A percentile compares a stretch with the other conserved stretches of the same genome.
These are phyloP conservation scores for Cyclotella choctawhatcheeana DNA, from an alignment of 108 stramenopile species.

Conservation along the genomic window DNA sequence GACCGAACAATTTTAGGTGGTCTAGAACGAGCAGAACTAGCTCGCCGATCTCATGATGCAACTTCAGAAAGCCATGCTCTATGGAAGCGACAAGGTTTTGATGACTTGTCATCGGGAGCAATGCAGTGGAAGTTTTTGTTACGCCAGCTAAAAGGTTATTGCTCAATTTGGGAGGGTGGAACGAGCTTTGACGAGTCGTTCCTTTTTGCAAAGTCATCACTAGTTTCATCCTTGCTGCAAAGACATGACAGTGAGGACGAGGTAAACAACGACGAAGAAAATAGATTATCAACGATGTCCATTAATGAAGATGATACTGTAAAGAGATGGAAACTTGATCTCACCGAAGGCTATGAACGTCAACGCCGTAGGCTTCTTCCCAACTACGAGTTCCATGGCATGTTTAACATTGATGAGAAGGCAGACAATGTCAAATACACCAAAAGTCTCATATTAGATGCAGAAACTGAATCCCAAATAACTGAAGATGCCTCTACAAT, in stretches of 20 bases:
- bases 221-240: constrained; percentile 27
- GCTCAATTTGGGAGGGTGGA: constrained; percentile 89
- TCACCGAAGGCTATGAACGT: constrained; percentile 87
- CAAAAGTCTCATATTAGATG: not conserved
- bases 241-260: too few species aligned
- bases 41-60: constrained; percentile 69
- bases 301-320: constrained; percentile 28
- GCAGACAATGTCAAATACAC: constrained; percentile 51
- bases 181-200: constrained; percentile 42
- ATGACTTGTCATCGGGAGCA: constrained; percentile 89
- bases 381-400: constrained; percentile 89
- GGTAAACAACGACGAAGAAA: constrained; percentile 17
- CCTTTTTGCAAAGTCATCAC: constrained; percentile 47
- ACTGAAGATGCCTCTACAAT: constrained; percentile 28
- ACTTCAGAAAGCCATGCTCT: constrained; percentile 79
- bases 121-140: constrained; percentile 86
- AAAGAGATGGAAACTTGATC: constrained; percentile 85
- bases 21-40: constrained; percentile 74
- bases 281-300: not conserved
- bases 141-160: constrained; percentile 81
- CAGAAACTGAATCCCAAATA: constrained; percentile 33
- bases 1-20: constrained; percentile 84
- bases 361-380: constrained; percentile 84
- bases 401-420: constrained; percentile 87
- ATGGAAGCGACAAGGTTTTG: constrained; percentile 91